These are phyloP conservation scores for Scutellaria minor DNA, from an alignment of 257 asterid species.

Conservation along the genomic window DNA sequence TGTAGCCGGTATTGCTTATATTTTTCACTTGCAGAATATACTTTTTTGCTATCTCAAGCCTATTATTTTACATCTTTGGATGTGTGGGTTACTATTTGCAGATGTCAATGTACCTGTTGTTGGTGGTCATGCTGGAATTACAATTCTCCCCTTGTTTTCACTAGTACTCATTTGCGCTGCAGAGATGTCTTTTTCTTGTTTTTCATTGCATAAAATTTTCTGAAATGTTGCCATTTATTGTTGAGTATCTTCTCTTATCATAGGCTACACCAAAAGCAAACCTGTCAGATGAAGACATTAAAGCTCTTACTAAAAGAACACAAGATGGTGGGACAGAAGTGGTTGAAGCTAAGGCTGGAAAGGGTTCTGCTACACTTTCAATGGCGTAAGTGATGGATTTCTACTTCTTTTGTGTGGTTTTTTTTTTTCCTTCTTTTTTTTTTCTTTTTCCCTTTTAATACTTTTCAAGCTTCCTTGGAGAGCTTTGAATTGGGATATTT, in stretches of 20 bases:
- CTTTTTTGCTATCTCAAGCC: not conserved
- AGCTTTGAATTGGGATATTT: not conserved
- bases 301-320: slow-evolving; percentile 86
- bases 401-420: not conserved
- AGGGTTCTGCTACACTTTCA: slow-evolving; percentile 78
- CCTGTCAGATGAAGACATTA: slow-evolving; percentile 66
- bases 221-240: slow-evolving; percentile 48
- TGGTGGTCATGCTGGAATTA: slow-evolving; percentile 97
- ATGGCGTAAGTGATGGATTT: slow-evolving; percentile 35
- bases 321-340: slow-evolving; percentile 99
- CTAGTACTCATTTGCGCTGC: slow-evolving; percentile 52
- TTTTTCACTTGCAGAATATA: not conserved
- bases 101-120: slow-evolving; percentile 89
- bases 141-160: slow-evolving; percentile 94
- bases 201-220: slow-evolving; percentile 2
- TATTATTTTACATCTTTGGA: not conserved
- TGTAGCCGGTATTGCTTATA: slow-evolving; percentile 60
- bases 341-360: slow-evolving; percentile 99
- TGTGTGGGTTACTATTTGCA: slow-evolving; percentile 35
- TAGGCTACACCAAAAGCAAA: slow-evolving; percentile 87
- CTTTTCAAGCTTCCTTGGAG: not conserved
- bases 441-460: not conserved
- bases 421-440: not conserved
- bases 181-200: not conserved
- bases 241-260: slow-evolving; percentile 1